Evolutionary conservation across 306 rosid genomes (phyloP).

Genomic region (Vigna unguiculata): DNA sequence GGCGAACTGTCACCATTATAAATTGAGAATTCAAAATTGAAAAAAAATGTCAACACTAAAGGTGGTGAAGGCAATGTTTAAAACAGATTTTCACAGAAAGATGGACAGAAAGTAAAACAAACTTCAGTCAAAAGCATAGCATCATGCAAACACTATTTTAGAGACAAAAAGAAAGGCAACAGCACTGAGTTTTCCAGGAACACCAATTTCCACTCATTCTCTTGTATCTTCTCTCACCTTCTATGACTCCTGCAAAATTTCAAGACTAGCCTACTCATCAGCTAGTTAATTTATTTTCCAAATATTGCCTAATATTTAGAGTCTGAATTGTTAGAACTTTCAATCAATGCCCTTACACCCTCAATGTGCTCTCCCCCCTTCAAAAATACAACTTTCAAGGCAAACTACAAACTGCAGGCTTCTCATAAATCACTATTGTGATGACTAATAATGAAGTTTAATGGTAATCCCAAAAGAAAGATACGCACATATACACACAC

Average conservation of each 20-base stretch:
- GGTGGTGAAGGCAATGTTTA: neutral
- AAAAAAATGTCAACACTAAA: neutral
- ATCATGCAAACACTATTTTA: neutral
- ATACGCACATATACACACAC: neutral
- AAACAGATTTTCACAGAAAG: constrained; percentile 8
- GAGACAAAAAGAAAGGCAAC: neutral
- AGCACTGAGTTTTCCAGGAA: neutral
- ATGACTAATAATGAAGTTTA: constrained; percentile 1
- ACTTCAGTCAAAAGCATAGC: constrained; percentile 2
- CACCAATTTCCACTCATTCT: constrained; percentile 16
- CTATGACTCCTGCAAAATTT: neutral
- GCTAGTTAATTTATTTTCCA: neutral
- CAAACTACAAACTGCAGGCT: constrained; percentile 8
- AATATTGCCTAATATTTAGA: neutral
- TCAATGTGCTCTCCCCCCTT: constrained; percentile 10
- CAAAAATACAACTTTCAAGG: neutral
- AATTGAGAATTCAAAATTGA: neutral
- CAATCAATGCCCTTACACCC: neutral
- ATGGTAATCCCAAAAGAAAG: constrained; percentile 20
- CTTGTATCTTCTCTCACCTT: neutral
- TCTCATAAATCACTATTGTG: constrained; percentile 13
- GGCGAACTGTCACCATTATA: neutral
- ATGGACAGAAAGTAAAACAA: neutral
- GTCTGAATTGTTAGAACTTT: constrained; percentile 18
- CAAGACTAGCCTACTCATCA: neutral